Evolutionary conservation across 2,329 filamentous ascomycete genomes (phyloP), one percentile per base, ranked within the genome.

Genomic region (Xylaria sp.): DNA sequence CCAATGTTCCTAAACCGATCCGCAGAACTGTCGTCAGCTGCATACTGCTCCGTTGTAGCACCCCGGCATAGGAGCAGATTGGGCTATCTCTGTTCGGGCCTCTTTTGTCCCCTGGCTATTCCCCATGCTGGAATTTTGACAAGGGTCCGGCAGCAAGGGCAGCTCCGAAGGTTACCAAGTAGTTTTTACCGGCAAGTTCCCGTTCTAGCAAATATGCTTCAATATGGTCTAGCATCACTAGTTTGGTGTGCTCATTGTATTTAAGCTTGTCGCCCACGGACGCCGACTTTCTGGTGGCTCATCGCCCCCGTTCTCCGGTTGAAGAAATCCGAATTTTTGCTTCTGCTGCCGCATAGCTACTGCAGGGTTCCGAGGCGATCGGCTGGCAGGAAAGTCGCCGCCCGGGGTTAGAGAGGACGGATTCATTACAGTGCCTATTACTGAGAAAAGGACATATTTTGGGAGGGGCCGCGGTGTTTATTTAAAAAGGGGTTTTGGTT

Each of bases 321-420:
- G 19, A 53, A 59, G 53, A 27, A 55, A 32, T 36, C 27, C 48
- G 21, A 53, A 24, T 36, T 55, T 60, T 53, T 8, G 61, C 34
- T 50, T 51, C 36, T 48, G 32, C 30, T 39, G 8, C 39, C 19
- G 59, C 47, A 55, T 56, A 59, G 36, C 39, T 53, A 36, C 65
- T 68, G 70, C 68, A 67, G 36, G 60, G 51, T 64, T 51, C 68
- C 70, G 69, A 69, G 61, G 34, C 24, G 50, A 57, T 66, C 57
- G 47, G 32, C 39, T 36, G 42, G 34, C 42, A 59, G 27, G 12
- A 34, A 45, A 12, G 68, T 65, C 53, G 65, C 53, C 47, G 57
- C 59, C 61, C 65, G 62, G 19, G 21, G n/a, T 48, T 48, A 53
- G 30, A 39, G 48, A 54, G 12, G 27, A 53, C 39, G 32, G 32